Evolutionary conservation across 1,284 basidiomycete genomes (phyloP), one percentile per base, ranked within the genome.

Genomic region (Cutaneotrichosporon sp.): DNA sequence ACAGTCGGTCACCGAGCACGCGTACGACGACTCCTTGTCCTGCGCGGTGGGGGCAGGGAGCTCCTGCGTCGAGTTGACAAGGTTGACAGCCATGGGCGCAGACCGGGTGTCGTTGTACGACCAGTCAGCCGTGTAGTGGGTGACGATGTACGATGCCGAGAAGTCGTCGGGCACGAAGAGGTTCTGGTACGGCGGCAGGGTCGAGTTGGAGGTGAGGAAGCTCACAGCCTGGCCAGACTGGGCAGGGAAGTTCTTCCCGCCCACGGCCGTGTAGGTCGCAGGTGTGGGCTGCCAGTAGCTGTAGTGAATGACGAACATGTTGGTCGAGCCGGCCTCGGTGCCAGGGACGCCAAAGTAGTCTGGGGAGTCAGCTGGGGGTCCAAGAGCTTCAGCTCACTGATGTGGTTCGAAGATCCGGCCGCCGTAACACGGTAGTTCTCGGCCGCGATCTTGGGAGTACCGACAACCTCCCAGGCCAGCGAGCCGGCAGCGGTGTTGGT

Each of bases 221-320:
- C 87, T 89, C 7, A 89, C 82, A 2, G 87, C 84, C 75, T 89
- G 86, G 24, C 92, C 92, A 68, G 90, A 86, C 2, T 82, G 80
- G 54, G 85, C 84, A 13, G 92, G 92, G 86, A 94, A 90, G 8
- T 83, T 69, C n/a, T 63, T 84, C 33, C 79, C 80, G 65, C 70
- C 76, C 18, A 80, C 67, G 10, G 84, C 81, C 61, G 75, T 64
- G 68, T 88, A 94, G 0, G 82, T 64, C 74, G 93, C 91, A 5
- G 86, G 69, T n/a, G 83, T 78, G 22, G 89, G 87, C 76, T 95
- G 92, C 84, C 89, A 89, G 82, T 83, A 90, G 13, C 88, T 85
- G 79, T 86, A 94, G 80, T 95, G 92, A 66, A 95, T 90, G 36
- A 94, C 90, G 70, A 91, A 95, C 62, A 94, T 88, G 63, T 87